phyloP scores from a whole-genome alignment of 306 rosid species.

The Delonix regia region DNA sequence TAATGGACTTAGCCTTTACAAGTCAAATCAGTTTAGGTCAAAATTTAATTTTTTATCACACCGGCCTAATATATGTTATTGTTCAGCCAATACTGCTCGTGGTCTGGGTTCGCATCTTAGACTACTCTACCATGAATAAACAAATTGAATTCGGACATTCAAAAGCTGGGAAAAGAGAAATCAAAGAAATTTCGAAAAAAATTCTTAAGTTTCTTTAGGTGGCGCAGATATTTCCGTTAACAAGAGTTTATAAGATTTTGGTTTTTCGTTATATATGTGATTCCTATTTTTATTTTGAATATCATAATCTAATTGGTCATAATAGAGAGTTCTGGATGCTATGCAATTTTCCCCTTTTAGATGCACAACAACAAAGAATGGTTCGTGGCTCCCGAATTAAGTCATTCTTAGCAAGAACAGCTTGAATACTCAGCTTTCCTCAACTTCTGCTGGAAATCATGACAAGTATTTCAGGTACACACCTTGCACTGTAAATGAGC shows the following conservation, averaged over 20 bases:
- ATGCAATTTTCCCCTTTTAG: background rate
- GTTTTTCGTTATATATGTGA: background rate
- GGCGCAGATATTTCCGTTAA: background rate
- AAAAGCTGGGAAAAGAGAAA: constrained; percentile 7
- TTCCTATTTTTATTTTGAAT: background rate
- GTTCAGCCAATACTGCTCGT: background rate
- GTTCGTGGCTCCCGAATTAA: background rate
- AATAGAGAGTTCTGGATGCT: background rate
- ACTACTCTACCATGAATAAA: background rate
- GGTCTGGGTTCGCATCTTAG: constrained; percentile 2
- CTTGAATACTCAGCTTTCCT: background rate
- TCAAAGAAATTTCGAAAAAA: background rate
- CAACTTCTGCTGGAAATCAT: background rate
- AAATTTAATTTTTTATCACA: background rate
- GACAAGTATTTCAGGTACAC: background rate
- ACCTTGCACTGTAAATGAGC: background rate
- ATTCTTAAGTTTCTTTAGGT: background rate
- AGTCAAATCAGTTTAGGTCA: background rate
- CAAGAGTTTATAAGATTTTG: background rate
- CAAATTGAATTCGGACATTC: constrained; percentile 3
- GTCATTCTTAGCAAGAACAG: constrained; percentile 20
- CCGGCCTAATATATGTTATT: constrained; percentile 18
- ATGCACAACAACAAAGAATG: background rate
- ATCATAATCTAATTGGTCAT: constrained; percentile 7
- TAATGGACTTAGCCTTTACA: background rate